These are phyloP conservation scores for Rubia tinctorum DNA, from an alignment of 305 asterid species.

Conservation along the genomic window DNA sequence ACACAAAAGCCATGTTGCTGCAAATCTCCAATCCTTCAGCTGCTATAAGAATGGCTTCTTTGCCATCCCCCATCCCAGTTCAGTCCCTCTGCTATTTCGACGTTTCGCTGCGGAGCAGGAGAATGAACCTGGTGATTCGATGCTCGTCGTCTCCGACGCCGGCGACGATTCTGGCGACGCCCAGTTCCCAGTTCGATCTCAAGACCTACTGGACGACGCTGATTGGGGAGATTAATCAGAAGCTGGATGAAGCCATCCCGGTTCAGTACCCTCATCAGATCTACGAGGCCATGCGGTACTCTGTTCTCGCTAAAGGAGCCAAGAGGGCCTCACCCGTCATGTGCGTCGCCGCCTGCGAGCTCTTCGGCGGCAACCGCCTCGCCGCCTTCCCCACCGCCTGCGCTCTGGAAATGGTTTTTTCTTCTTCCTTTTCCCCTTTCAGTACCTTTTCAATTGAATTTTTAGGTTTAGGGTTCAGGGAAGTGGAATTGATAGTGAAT, in stretches of 20 bases:
- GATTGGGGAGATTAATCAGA: slow-evolving; percentile 70
- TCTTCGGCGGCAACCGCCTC: slow-evolving; percentile 75
- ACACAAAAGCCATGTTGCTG: neutral
- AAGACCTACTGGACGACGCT: slow-evolving; percentile 83
- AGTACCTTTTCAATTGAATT: neutral
- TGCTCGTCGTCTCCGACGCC: neutral
- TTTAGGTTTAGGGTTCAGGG: neutral
- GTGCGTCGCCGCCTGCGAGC: slow-evolving; percentile 97
- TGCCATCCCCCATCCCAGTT: neutral
- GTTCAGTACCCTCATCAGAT: slow-evolving; percentile 86
- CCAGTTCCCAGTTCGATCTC: slow-evolving; percentile 55
- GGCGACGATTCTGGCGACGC: slow-evolving; percentile 35
- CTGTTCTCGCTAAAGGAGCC: slow-evolving; percentile 79
- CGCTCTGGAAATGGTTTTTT: slow-evolving; percentile 91
- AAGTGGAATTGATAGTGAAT: neutral
- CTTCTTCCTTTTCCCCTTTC: neutral
- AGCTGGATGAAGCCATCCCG: slow-evolving; percentile 83
- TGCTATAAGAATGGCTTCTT: neutral
- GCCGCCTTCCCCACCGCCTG: slow-evolving; percentile 99
- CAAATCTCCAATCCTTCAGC: neutral
- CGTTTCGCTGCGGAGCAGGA: slow-evolving; percentile 13
- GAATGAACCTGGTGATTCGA: neutral
- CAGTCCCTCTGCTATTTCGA: neutral
- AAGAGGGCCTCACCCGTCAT: slow-evolving; percentile 93
- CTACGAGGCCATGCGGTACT: slow-evolving; percentile 96